phyloP scores from a whole-genome alignment of 208 protist genomes.

The Leishmania braziliensis region DNA sequence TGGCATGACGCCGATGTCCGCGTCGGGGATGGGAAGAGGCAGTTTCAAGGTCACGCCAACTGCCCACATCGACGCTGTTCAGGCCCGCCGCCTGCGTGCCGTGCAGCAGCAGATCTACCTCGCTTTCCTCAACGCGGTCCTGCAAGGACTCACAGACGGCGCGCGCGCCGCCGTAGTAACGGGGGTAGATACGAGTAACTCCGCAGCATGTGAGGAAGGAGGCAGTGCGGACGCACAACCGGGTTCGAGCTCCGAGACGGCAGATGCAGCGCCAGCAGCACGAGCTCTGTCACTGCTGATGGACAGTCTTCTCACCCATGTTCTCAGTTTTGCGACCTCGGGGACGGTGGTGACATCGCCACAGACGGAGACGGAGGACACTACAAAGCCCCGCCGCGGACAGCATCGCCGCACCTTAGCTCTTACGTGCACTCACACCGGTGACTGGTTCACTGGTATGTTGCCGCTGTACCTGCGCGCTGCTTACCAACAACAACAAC shows the following conservation, averaged over 20 bases:
- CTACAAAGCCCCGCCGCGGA: constrained; percentile 9
- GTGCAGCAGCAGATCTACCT: constrained; percentile 39
- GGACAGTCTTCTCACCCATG: constrained; percentile 12
- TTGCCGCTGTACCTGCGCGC: constrained; percentile 28
- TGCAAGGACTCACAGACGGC: constrained; percentile 25
- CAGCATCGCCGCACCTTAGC: constrained; percentile 1
- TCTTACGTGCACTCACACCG: not conserved
- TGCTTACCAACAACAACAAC: constrained; percentile 3
- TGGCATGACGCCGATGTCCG: not conserved
- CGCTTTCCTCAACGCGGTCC: constrained; percentile 30
- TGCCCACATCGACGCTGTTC: constrained; percentile 16
- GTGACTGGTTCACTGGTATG: constrained; percentile 30
- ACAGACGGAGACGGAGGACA: not conserved
- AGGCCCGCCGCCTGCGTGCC: constrained; percentile 22
- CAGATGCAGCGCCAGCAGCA: not conserved
- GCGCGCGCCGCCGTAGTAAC: not conserved
- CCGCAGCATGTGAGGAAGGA: not conserved
- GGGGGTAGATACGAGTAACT: not conserved
- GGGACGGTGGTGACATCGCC: not conserved
- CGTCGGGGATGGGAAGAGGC: not conserved
- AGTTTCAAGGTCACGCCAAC: not conserved
- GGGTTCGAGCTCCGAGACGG: not conserved
- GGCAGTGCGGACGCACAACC: not conserved
- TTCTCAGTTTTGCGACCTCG: constrained; percentile 1
- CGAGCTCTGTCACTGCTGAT: constrained; percentile 12